Conservation (phyloP, 305 asterid species). For the Fraxinus velutina region DNA sequence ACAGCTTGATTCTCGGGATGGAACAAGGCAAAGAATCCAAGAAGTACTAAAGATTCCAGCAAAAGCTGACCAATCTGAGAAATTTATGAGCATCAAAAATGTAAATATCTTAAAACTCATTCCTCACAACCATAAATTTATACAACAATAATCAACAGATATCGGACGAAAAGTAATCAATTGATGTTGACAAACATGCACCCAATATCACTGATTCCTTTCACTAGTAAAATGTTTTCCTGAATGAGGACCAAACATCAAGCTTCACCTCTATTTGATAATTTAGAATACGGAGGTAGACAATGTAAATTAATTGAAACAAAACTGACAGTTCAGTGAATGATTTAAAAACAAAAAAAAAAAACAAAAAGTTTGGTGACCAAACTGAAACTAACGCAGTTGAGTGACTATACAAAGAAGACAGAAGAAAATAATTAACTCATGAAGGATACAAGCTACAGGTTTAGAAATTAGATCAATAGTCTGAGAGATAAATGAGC, state of each 20-base stretch:
- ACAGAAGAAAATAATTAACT: not conserved
- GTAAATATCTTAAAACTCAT: not conserved
- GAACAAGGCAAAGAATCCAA: constrained; percentile 84
- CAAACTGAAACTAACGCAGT: not conserved
- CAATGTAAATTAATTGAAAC: not conserved
- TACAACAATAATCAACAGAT: not conserved
- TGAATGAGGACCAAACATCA: not conserved
- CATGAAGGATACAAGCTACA: not conserved
- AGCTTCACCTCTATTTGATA: not conserved
- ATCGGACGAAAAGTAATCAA: not conserved
- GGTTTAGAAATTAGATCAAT: not conserved
- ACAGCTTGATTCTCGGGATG: constrained; percentile 93
- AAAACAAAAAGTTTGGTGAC: not conserved
- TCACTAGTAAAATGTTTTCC: not conserved
- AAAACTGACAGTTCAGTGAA: not conserved
- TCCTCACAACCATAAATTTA: not conserved
- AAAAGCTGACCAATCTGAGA: constrained; percentile 71
- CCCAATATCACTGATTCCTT: not conserved
- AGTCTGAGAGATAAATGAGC: not conserved
- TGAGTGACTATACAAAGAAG: not conserved
- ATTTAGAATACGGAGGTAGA: not conserved
- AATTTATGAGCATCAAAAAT: constrained; percentile 2
- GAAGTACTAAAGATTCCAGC: constrained; percentile 81
- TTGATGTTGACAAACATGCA: not conserved
- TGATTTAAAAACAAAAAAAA: not conserved